phyloP scores from a whole-genome alignment of 352 stramenopile genomes.

The Phytophthora brassicae region DNA sequence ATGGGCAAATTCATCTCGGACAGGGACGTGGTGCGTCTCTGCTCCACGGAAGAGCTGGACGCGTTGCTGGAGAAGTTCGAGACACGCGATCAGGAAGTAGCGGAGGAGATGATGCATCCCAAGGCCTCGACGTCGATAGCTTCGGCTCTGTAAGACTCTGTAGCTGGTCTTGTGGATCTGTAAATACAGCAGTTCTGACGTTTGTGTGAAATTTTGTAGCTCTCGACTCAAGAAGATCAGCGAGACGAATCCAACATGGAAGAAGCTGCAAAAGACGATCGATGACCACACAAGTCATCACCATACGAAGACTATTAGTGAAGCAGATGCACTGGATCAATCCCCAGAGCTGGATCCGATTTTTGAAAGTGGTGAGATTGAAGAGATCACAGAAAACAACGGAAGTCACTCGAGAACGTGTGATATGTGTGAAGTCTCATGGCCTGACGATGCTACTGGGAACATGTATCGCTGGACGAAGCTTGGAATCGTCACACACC shows the following conservation, averaged over 20 bases:
- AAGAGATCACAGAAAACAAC: slow-evolving; percentile 43
- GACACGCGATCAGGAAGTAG: slow-evolving; percentile 53
- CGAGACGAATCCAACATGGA: slow-evolving; percentile 63
- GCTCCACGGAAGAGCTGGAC: slow-evolving; percentile 56
- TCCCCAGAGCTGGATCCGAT: slow-evolving; percentile 71
- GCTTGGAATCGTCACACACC: slow-evolving; percentile 61
- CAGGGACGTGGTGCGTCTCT: slow-evolving; percentile 74
- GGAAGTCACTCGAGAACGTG: slow-evolving; percentile 38
- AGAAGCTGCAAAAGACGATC: slow-evolving; percentile 73
- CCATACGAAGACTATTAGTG: slow-evolving; percentile 23
- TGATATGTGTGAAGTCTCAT: slow-evolving; percentile 84
- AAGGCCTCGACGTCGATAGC: slow-evolving; percentile 57
- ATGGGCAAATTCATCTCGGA: slow-evolving; percentile 70
- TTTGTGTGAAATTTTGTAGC: slow-evolving; percentile 26
- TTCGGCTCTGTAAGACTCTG: slow-evolving; percentile 48
- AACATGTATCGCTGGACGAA: slow-evolving; percentile 61
- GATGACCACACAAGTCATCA: slow-evolving; percentile 56
- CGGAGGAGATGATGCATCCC: slow-evolving; percentile 64
- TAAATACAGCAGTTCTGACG: not conserved
- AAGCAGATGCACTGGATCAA: slow-evolving; percentile 51
- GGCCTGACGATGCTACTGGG: slow-evolving; percentile 60
- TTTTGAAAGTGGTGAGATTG: slow-evolving; percentile 63
- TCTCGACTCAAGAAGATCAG: slow-evolving; percentile 72
- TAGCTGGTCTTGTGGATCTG: not conserved
- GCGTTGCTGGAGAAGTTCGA: slow-evolving; percentile 70